Conservation (phyloP, 306 rosid species). For the Quercus berberidifolia region DNA sequence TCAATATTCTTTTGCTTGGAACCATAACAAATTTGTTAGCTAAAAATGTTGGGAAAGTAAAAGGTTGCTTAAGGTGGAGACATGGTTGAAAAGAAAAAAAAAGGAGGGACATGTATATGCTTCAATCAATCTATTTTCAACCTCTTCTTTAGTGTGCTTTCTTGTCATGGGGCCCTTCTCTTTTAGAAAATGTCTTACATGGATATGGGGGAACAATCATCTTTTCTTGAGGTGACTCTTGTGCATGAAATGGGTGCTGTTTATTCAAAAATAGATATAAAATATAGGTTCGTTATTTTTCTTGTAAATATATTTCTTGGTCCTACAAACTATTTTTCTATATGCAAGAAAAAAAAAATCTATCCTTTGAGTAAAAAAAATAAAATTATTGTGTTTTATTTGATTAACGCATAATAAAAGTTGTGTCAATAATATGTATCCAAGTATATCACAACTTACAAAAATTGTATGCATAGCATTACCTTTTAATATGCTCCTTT, state of each 20-base stretch:
- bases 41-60: conserved; percentile 33
- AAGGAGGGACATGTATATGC: conserved; percentile 1
- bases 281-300: not conserved
- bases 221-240: conserved; percentile 26
- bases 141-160: conserved; percentile 46
- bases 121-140: conserved; percentile 34
- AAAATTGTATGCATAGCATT: no score
- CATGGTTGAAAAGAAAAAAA: conserved; percentile 20
- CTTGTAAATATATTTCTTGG: not conserved
- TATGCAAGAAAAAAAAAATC: no score
- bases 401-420: no score
- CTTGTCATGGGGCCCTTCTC: conserved; percentile 48
- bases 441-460: no score
- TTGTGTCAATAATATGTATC: no score
- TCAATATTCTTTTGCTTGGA: conserved; percentile 6
- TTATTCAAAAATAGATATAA: not conserved
- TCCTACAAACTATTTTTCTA: not conserved
- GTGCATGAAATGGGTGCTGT: conserved; percentile 14
- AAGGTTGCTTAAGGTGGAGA: conserved; percentile 47
- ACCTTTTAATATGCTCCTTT: not conserved
- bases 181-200: conserved; percentile 56
- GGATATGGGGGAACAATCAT: conserved; percentile 34
- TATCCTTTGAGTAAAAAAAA: no score
- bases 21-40: conserved; percentile 15
- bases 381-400: no score